Evolutionary conservation across 2,329 filamentous ascomycete genomes (phyloP), one percentile per base, ranked within the genome.

Genomic region (Exophiala lecanii-corni): DNA sequence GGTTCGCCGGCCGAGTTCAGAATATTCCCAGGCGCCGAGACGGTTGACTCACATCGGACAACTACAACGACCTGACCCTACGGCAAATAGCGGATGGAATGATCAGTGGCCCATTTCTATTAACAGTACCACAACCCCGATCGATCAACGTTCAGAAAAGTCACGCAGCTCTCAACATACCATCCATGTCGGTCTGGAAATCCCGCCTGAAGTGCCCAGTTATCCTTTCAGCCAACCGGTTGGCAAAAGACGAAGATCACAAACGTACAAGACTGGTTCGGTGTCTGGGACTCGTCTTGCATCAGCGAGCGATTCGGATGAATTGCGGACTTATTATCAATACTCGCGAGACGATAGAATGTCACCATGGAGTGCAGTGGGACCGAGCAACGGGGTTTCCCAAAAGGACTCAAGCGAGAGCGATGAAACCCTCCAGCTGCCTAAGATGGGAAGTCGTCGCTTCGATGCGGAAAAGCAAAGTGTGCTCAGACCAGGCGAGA

Each of bases 291-390:
- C 44, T 6, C 23, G 25, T 15, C 30, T 47, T 5, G 44, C 42
- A 17, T 47, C 44, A 4, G 39, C 44, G 2, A 39, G 39, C 17
- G 34, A 39, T 25, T 39, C 44, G 9, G 39, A 42, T 9, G 37
- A 25, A 9, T 23, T 12, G 15, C 39, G 35, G 28, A 18, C n/a
- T n/a, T n/a, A n/a, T n/a, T n/a, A n/a, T 43, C 1, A 35, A 43
- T 13, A 18, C 16, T 5, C 20, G 43, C 15, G 44, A 47, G 23
- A n/a, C n/a, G n/a, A n/a, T n/a, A n/a, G n/a, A n/a, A 42, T 17
- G 17, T 35, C 39, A 26, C 44, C 44, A 9, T 47, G 35, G 39
- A 47, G 41, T 28, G 41, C 33, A n/a, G 41, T 46, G 23, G 18
- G 31, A 20, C 37, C 43, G n/a, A 15, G 25, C 2, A 46, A 39